These are phyloP conservation scores for Sarocladium brachiariae DNA, from an alignment of 2,329 filamentous ascomycete species.

Conservation along the genomic window DNA sequence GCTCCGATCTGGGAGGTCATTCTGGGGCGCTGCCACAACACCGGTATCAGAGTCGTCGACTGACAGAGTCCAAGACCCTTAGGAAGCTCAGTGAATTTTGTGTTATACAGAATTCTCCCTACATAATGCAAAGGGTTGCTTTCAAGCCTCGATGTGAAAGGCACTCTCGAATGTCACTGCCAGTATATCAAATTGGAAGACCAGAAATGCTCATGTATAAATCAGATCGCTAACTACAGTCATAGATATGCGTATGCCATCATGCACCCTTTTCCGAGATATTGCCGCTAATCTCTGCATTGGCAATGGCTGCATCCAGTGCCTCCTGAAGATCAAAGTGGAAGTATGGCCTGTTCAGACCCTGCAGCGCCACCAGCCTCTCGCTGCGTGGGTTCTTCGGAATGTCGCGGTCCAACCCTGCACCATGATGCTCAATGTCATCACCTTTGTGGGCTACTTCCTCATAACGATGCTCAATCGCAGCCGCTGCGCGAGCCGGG, in stretches of 20 bases:
- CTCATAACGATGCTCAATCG: constrained; percentile 44
- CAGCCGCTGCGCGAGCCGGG: constrained; percentile 47
- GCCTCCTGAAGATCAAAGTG: constrained; percentile 45
- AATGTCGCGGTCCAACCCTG: constrained; percentile 21
- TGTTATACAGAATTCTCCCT: too few relatives aligned
- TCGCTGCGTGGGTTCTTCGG: constrained; percentile 21
- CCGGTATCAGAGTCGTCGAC: too few relatives aligned
- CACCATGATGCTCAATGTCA: constrained; percentile 15
- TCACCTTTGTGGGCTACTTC: constrained; percentile 39
- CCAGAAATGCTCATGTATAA: neutral
- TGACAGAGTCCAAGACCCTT: too few relatives aligned
- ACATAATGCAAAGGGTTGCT: too few relatives aligned
- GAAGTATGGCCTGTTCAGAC: constrained; percentile 45
- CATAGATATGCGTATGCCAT: too few relatives aligned
- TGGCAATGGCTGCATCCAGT: constrained; percentile 35
- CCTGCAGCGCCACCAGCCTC: constrained; percentile 32
- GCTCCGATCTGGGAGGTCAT: too few relatives aligned
- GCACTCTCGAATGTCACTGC: neutral
- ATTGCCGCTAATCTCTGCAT: constrained; percentile 22
- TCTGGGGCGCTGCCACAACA: too few relatives aligned
- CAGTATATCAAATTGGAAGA: too few relatives aligned
- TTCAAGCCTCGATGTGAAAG: too few relatives aligned
- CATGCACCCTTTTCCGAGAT: constrained; percentile 1
- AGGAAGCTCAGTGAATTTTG: too few relatives aligned
- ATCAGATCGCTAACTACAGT: neutral